A percentile compares a stretch with the other conserved stretches of the same genome.
Evolutionary conservation across 1,284 basidiomycete species (phyloP).

Genomic region (Sporisorium reilianum): DNA sequence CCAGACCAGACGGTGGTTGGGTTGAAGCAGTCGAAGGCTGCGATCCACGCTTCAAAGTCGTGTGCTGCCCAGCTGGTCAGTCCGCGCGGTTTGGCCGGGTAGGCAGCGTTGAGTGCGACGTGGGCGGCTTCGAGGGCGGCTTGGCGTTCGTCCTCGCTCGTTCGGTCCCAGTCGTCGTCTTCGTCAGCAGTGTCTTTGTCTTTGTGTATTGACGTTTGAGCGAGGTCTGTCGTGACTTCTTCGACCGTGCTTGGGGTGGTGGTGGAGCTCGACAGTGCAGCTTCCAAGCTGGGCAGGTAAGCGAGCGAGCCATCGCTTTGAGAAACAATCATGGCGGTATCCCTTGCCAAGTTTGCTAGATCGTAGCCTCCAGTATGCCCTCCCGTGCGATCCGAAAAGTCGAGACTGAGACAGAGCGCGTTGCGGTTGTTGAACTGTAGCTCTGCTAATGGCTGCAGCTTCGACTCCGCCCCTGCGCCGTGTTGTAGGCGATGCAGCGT

Average conservation of each 20-base stretch:
- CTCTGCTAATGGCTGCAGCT: conserved; percentile 17
- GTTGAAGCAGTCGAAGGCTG: conserved; percentile 86
- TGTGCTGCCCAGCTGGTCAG: conserved; percentile 82
- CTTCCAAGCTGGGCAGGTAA: conserved; percentile 50
- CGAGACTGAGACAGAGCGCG: conserved; percentile 65
- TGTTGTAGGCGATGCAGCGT: conserved; percentile 35
- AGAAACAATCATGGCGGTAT: conserved; percentile 57
- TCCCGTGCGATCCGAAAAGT: conserved; percentile 60
- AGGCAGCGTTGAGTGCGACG: conserved; percentile 23
- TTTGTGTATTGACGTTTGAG: conserved; percentile 17
- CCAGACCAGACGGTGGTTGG: conserved; percentile 81
- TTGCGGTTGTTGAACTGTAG: conserved; percentile 58
- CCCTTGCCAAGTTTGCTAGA: neutral
- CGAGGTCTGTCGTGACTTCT: neutral
- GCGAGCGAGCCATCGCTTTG: conserved; percentile 66
- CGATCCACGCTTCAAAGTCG: conserved; percentile 94
- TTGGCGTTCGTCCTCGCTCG: conserved; percentile 32
- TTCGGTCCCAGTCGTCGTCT: conserved; percentile 40
- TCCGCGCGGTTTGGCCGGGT: conserved; percentile 30
- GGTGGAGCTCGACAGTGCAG: conserved; percentile 7
- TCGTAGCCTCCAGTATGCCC: conserved; percentile 25
- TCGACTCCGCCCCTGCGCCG: neutral
- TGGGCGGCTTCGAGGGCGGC: conserved; percentile 13
- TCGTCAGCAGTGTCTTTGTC: conserved; percentile 18
- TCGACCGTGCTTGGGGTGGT: conserved; percentile 2